Evolutionary conservation across 176 grass and related monocot species (phyloP).

Genomic region (Raddia guianensis): DNA sequence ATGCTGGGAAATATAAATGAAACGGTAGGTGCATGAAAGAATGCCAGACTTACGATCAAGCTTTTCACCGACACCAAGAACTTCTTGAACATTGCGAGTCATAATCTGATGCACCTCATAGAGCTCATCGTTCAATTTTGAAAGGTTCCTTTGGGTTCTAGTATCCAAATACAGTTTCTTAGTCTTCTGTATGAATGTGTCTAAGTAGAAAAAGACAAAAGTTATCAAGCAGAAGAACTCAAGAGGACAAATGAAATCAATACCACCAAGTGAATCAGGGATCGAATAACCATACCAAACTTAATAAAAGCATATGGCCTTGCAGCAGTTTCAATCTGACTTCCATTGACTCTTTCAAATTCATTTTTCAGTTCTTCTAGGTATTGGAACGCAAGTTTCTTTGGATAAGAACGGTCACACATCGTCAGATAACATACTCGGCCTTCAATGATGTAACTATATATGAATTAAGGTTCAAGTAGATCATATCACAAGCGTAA

Average conservation of each 20-base stretch:
- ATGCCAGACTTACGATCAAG: conserved; percentile 71
- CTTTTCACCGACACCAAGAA: conserved; percentile 96
- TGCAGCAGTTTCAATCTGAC: conserved; percentile 93
- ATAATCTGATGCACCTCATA: conserved; percentile 96
- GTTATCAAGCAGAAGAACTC: conserved; percentile 25
- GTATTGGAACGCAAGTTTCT: conserved; percentile 98
- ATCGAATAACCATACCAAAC: conserved; percentile 65
- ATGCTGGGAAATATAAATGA: conserved; percentile 5
- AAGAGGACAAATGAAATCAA: conserved; percentile 22
- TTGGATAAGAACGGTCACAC: conserved; percentile 95
- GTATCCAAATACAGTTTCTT: conserved; percentile 95
- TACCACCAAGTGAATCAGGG: background rate
- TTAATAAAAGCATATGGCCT: conserved; percentile 98
- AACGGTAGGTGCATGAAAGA: conserved; percentile 17
- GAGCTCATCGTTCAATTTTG: conserved; percentile 92
- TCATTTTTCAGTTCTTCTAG: conserved; percentile 98
- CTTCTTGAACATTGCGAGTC: conserved; percentile 97
- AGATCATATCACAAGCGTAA: background rate
- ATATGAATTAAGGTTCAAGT: conserved; percentile 40
- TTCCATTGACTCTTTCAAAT: conserved; percentile 89
- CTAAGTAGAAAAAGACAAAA: conserved; percentile 53
- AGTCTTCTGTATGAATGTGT: conserved; percentile 94
- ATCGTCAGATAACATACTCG: conserved; percentile 95
- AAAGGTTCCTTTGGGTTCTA: conserved; percentile 88
- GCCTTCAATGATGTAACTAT: conserved; percentile 92